Conservation (phyloP, 495 filamentous ascomycete species). For the Penicillium odoratum region DNA sequence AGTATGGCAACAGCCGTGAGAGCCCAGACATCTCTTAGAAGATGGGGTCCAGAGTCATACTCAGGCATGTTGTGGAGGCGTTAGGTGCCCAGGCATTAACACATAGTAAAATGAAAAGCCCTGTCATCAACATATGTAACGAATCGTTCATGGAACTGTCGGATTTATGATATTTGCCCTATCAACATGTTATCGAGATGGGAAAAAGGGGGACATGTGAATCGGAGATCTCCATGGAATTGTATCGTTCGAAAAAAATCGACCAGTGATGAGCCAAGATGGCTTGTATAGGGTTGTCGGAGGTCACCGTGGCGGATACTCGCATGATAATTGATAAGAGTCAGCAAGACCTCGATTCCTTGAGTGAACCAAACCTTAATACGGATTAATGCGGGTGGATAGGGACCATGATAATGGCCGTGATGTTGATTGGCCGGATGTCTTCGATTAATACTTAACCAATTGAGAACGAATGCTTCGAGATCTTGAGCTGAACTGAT, state of each 20-base stretch:
- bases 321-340: background rate
- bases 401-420: slow-evolving; percentile 9
- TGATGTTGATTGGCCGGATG: slow-evolving; percentile 8
- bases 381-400: slow-evolving; percentile 8
- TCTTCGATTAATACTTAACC: background rate
- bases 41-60: slow-evolving; percentile 17
- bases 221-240: slow-evolving; percentile 23
- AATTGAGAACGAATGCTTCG: background rate
- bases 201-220: background rate
- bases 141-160: background rate
- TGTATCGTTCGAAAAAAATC: slow-evolving; percentile 1
- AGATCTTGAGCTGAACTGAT: background rate
- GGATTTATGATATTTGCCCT: slow-evolving; percentile 12
- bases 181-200: slow-evolving; percentile 16
- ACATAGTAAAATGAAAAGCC: background rate
- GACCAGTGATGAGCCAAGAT: background rate
- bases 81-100: background rate
- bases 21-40: slow-evolving; percentile 31
- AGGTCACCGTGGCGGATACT: slow-evolving; percentile 15
- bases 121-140: background rate
- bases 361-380: background rate
- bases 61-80: slow-evolving; percentile 12
- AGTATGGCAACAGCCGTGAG: slow-evolving; percentile 23
- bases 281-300: slow-evolving; percentile 15
- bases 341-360: too few species aligned